These are phyloP conservation scores for Cyanodermella asteris DNA, from an alignment of 2,329 filamentous ascomycete genomes.

Conservation along the genomic window DNA sequence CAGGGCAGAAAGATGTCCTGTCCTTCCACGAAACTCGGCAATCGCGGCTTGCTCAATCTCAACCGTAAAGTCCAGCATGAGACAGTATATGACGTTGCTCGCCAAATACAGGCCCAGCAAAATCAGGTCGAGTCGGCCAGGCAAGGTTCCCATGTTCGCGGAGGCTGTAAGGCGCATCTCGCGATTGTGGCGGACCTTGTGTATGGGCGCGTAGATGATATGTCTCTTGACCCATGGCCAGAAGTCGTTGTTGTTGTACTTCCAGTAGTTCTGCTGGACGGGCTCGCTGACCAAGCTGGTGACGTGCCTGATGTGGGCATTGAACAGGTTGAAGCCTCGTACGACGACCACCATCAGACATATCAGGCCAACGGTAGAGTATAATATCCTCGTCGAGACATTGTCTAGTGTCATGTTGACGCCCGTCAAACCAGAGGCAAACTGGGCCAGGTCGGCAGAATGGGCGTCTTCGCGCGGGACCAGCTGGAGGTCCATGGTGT, in stretches of 20 bases:
- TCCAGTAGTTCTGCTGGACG: slow-evolving; percentile 23
- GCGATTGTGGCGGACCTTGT: slow-evolving; percentile 53
- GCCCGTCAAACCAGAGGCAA: slow-evolving; percentile 6
- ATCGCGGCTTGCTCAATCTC: slow-evolving; percentile 19
- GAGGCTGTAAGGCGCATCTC: slow-evolving; percentile 47
- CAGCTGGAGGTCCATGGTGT: no score
- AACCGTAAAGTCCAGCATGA: slow-evolving; percentile 20
- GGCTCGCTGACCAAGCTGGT: slow-evolving; percentile 16
- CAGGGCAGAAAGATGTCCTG: slow-evolving; percentile 60
- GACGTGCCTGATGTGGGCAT: slow-evolving; percentile 22
- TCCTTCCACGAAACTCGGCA: slow-evolving; percentile 26
- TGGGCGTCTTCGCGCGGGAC: no score
- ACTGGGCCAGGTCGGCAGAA: no score
- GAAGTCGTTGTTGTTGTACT: slow-evolving; percentile 17
- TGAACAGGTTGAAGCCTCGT: slow-evolving; percentile 20
- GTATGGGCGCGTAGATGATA: slow-evolving; percentile 40
- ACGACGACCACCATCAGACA: slow-evolving; percentile 16
- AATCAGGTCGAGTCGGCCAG: slow-evolving; percentile 54
- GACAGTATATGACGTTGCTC: slow-evolving; percentile 57
- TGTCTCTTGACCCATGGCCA: slow-evolving; percentile 25
- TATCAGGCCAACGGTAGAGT: slow-evolving; percentile 3
- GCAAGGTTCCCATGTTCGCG: slow-evolving; percentile 53
- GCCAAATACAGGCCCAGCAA: slow-evolving; percentile 46
- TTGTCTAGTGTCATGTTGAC: slow-evolving; percentile 7
- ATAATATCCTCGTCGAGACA: slow-evolving; percentile 5